These are phyloP conservation scores for Candida tibetensis DNA, from an alignment of 805 yeast genomes.

Conservation along the genomic window DNA sequence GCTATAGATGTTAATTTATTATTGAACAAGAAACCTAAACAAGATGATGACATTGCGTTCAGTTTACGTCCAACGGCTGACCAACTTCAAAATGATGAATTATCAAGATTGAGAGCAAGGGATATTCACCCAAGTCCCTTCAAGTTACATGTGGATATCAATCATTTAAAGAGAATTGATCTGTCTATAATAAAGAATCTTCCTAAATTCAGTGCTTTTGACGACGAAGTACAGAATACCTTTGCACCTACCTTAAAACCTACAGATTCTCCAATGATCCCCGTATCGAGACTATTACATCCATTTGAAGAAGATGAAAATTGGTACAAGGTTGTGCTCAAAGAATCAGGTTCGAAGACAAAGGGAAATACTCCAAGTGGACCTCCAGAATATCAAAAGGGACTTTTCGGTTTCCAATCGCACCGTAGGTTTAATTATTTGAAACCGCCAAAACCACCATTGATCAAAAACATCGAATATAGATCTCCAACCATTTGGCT, in stretches of 20 bases:
- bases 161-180: conserved; percentile 45
- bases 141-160: conserved; percentile 42
- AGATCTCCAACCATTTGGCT: conserved; percentile 95
- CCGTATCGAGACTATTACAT: conserved; percentile 63
- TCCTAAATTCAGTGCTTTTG: conserved; percentile 49
- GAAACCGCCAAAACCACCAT: conserved; percentile 91
- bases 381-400: conserved; percentile 49
- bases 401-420: conserved; percentile 52
- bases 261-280: conserved; percentile 38
- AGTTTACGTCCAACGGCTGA: background rate
- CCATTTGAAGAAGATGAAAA: conserved; percentile 62
- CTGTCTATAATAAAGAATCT: conserved; percentile 47
- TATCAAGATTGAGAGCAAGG: background rate
- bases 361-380: conserved; percentile 13
- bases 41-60: conserved; percentile 27
- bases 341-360: conserved; percentile 24
- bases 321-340: conserved; percentile 58
- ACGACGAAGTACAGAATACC: conserved; percentile 22
- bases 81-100: conserved; percentile 2
- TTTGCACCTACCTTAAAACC: conserved; percentile 25
- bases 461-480: conserved; percentile 70
- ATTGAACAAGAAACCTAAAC: conserved; percentile 15
- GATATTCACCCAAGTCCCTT: conserved; percentile 32
- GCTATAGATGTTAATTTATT: conserved; percentile 3
- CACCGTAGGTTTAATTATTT: conserved; percentile 59